A percentile compares a stretch with the other conserved stretches of the same genome.
These are phyloP conservation scores for Pyricularia grisea DNA, from an alignment of 2,329 filamentous ascomycete species.

Conservation along the genomic window DNA sequence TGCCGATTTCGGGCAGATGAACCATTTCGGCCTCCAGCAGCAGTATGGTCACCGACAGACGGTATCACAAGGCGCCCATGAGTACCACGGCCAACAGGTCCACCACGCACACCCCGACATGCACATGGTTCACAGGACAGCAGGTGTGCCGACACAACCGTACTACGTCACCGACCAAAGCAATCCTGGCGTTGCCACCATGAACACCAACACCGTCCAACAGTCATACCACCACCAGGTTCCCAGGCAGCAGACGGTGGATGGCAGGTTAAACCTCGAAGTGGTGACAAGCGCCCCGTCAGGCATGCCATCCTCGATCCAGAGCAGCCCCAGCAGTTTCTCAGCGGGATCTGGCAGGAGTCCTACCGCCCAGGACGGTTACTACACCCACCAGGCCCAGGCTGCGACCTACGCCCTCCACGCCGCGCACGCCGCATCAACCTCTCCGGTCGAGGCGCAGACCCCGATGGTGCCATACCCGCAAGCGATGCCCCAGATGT, in stretches of 20 bases:
- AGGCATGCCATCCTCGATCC: conserved; percentile 33
- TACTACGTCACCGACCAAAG: conserved; percentile 53
- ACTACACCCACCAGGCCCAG: conserved; percentile 48
- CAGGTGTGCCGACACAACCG: conserved; percentile 32
- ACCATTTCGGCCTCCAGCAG: conserved; percentile 26
- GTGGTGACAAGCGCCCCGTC: conserved; percentile 38
- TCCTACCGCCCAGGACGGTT: conserved; percentile 41
- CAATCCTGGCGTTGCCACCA: conserved; percentile 52
- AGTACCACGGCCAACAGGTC: conserved; percentile 32
- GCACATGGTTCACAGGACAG: conserved; percentile 35
- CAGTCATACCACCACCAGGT: conserved; percentile 43
- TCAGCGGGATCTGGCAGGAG: conserved; percentile 45
- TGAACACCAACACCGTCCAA: conserved; percentile 35
- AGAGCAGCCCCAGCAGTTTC: conserved; percentile 52
- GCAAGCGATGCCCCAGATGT: conserved; percentile 25
- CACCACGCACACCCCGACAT: conserved; percentile 30
- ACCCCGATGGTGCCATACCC: conserved; percentile 24
- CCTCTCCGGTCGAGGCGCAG: conserved; percentile 34
- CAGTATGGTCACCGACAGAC: conserved; percentile 37
- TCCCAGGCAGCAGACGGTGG: conserved; percentile 36
- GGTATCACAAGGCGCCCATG: conserved; percentile 32
- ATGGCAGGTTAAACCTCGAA: conserved; percentile 29
- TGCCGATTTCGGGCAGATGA: conserved; percentile 38
- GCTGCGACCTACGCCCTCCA: conserved; percentile 39
- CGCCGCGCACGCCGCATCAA: conserved; percentile 11